phyloP scores from a whole-genome alignment of 768 basidiomycete species.

The Serendipita sp. region DNA sequence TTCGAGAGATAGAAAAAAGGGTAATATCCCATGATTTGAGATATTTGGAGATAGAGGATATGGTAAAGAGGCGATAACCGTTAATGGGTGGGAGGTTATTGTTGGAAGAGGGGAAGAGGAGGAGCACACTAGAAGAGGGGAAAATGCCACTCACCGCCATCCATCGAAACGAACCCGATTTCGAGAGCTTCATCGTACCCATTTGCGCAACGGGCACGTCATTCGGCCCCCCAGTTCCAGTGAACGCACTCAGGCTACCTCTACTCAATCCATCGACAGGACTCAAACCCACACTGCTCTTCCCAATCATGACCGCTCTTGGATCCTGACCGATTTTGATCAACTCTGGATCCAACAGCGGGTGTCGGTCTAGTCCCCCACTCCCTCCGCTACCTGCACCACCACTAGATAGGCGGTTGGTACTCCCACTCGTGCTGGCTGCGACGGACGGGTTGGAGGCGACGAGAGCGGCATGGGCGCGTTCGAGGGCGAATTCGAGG shows the following conservation, averaged over 20 bases:
- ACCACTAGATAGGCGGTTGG: neutral
- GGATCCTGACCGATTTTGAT: conserved; percentile 4
- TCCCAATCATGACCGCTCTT: neutral
- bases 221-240: neutral
- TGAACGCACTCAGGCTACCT: neutral
- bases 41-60: too few species aligned
- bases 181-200: conserved; percentile 4
- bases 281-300: neutral
- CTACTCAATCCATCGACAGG: neutral
- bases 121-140: too few species aligned
- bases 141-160: neutral
- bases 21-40: too few species aligned
- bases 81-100: too few species aligned
- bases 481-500: conserved; percentile 3
- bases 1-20: too few species aligned
- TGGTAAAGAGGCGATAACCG: too few species aligned
- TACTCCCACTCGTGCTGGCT: neutral
- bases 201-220: neutral
- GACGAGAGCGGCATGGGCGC: neutral
- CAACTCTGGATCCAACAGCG: neutral
- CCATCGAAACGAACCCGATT: neutral
- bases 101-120: too few species aligned
- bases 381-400: too few species aligned
- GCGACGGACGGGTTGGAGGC: neutral
- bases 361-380: neutral